Evolutionary conservation across 352 stramenopile genomes (phyloP), one percentile per base, ranked within the genome.

Genomic region (Phytophthora citrophthora): DNA sequence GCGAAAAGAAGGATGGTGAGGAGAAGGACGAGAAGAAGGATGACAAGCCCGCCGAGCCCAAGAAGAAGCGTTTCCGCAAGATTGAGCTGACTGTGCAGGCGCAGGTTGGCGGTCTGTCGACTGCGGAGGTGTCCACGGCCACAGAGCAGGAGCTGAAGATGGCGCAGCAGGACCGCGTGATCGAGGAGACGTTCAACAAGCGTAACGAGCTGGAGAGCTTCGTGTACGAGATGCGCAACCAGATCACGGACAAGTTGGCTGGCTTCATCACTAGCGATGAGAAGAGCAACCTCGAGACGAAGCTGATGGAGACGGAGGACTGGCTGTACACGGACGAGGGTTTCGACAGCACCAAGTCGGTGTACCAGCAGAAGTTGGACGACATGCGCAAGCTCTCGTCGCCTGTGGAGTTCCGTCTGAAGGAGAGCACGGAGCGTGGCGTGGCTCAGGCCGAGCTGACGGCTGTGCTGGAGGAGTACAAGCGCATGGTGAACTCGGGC

Each of bases 191-290:
- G 23, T 89, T 96, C 53, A 98, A 99, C 84, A 99, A 98, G 83
- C 88, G 97, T 63, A 99, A 99, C 77, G 97, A 99, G 72, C 86
- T 99, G 27, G 98, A 99, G 76, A 98, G 91, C 40, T 99, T 99
- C 76, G 97, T 99, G 71, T 99, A 99, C 82, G 90, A 97, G 72
- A 99, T 99, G 96, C 93, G 98, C 51, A 98, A 99, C 86, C 97
- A 98, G 61, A 73, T 98, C 55, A 77, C 77, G 63, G 88, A 93
- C 61, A 81, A 83, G 56, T 83, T 97, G 29, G 72, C 83, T 20
- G 76, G 79, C 20, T 98, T 96, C 72, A 91, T 94, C 53, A 96
- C 95, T 20, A 68, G 91, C n/a, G 75, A 83, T 44, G 97, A 99
- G 77, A 94, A 94, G 71, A 62, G 62, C 40, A 81, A 73, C 20